Percentiles rank a stretch among this genome's conserved stretches.
Conservation (phyloP, 1,284 basidiomycete species). For the Thecaphora thlaspeos region DNA sequence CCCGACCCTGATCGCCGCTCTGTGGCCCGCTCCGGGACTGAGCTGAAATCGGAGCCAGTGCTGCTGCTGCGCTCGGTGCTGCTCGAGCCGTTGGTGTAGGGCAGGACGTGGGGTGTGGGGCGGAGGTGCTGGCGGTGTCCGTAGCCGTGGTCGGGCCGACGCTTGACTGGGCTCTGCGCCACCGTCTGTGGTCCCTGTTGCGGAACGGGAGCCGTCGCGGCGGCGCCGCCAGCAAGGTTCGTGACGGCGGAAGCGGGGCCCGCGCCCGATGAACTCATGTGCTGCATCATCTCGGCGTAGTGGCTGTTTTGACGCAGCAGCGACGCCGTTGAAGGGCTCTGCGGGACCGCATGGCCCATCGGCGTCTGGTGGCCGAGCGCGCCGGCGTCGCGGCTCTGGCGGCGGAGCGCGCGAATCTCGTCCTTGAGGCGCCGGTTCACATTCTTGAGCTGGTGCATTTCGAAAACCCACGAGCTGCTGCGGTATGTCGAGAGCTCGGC, state of each 20-base stretch:
- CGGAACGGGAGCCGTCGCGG: too few relatives aligned
- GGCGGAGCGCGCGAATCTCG: conserved; percentile 40
- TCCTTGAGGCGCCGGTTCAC: conserved; percentile 48
- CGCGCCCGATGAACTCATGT: too few relatives aligned
- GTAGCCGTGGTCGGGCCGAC: conserved; percentile 34
- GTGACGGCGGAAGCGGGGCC: too few relatives aligned
- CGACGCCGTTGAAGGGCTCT: too few relatives aligned
- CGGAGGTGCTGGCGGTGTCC: conserved; percentile 39
- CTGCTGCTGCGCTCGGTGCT: conserved; percentile 25
- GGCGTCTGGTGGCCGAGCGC: too few relatives aligned
- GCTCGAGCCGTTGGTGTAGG: conserved; percentile 21
- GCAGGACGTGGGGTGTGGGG: conserved; percentile 14
- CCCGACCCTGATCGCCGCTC: conserved; percentile 17
- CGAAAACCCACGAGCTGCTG: conserved; percentile 46
- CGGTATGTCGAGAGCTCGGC: conserved; percentile 47
- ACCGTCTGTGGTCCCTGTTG: too few relatives aligned
- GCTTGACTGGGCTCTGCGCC: conserved; percentile 28
- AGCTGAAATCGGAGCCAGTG: conserved; percentile 23
- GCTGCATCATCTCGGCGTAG: too few relatives aligned
- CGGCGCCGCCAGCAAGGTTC: too few relatives aligned
- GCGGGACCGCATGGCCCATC: too few relatives aligned
- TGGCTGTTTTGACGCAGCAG: too few relatives aligned
- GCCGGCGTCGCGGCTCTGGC: conserved; percentile 12
- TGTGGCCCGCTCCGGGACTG: conserved; percentile 14
- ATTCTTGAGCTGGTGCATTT: conserved; percentile 53